These are phyloP conservation scores for Leishmania arabica DNA, from an alignment of 208 protist genomes.

Conservation along the genomic window DNA sequence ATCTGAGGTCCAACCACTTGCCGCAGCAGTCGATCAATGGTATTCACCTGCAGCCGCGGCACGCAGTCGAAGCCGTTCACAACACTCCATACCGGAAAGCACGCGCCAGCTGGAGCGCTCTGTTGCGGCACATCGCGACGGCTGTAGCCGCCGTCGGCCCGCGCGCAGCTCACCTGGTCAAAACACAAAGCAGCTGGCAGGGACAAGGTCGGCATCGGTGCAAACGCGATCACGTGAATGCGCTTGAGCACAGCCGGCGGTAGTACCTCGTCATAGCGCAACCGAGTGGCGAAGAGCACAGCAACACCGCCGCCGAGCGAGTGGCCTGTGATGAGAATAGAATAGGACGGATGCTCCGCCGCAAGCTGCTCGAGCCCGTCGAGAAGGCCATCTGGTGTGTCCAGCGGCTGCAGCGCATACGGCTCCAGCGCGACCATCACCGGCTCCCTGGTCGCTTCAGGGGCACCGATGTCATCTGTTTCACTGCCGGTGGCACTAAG, in stretches of 20 bases:
- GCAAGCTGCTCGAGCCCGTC: conserved; percentile 44
- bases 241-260: conserved; percentile 33
- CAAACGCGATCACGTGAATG: conserved; percentile 58
- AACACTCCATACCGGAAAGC: conserved; percentile 52
- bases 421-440: conserved; percentile 11
- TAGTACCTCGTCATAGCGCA: conserved; percentile 33
- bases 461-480: background rate
- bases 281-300: conserved; percentile 61
- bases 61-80: conserved; percentile 63
- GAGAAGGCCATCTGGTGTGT: conserved; percentile 35
- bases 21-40: conserved; percentile 46
- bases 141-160: conserved; percentile 11
- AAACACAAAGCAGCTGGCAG: conserved; percentile 41
- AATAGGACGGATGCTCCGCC: conserved; percentile 41
- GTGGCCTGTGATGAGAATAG: conserved; percentile 72
- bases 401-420: conserved; percentile 18
- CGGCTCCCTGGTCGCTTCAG: background rate
- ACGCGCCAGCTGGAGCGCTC: background rate
- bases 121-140: background rate
- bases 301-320: conserved; percentile 71
- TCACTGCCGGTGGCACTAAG: background rate
- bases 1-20: conserved; percentile 17
- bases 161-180: conserved; percentile 33
- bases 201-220: conserved; percentile 66
- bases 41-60: conserved; percentile 69